A percentile compares a stretch with the other conserved stretches of the same genome.
phyloP scores from a whole-genome alignment of 768 basidiomycete species.

The Suillus lakei region DNA sequence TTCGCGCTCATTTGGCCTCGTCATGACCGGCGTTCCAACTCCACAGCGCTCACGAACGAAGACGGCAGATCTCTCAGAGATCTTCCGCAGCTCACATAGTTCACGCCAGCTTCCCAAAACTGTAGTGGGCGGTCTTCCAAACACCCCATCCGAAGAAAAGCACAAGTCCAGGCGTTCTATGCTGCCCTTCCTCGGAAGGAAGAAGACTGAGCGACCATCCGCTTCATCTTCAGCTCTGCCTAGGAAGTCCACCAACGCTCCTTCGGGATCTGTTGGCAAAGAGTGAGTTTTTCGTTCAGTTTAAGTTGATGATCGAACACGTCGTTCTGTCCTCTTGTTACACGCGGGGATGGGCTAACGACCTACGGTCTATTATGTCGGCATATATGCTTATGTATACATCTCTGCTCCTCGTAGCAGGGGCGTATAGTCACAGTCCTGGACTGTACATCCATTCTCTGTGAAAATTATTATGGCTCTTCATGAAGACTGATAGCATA shows the following conservation, averaged over 20 bases:
- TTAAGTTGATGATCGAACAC: slow-evolving; percentile 12
- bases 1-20: background rate
- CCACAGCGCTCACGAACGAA: slow-evolving; percentile 56
- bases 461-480: background rate
- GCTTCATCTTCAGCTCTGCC: slow-evolving; percentile 28
- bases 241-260: slow-evolving; percentile 30
- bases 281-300: slow-evolving; percentile 30
- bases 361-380: background rate
- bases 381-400: background rate
- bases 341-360: background rate
- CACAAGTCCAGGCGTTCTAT: slow-evolving; percentile 46
- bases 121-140: slow-evolving; percentile 19
- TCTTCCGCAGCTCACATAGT: slow-evolving; percentile 52
- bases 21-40: slow-evolving; percentile 53
- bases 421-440: background rate
- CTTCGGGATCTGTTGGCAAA: slow-evolving; percentile 35
- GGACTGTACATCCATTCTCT: background rate
- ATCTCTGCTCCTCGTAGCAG: background rate
- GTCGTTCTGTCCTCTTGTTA: slow-evolving; percentile 26
- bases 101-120: slow-evolving; percentile 36
- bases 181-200: slow-evolving; percentile 59
- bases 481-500: background rate
- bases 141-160: slow-evolving; percentile 5
- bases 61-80: slow-evolving; percentile 64
- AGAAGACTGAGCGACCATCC: slow-evolving; percentile 35